These are phyloP conservation scores for Lichina pygmaea DNA, from an alignment of 495 filamentous ascomycete species.

Conservation along the genomic window DNA sequence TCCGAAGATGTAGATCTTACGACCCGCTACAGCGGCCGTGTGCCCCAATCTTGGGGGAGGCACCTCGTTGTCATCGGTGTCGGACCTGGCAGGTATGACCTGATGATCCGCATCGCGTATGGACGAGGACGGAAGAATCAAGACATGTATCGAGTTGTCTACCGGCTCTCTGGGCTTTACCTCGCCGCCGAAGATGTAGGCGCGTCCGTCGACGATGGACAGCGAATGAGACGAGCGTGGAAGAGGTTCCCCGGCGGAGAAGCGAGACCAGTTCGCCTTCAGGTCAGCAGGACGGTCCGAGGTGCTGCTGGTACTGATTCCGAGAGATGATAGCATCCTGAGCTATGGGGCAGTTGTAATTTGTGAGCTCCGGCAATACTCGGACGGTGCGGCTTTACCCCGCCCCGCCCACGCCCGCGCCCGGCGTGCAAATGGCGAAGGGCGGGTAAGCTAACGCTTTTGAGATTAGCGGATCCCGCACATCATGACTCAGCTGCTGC, in stretches of 20 bases:
- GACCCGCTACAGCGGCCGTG: conserved; percentile 27
- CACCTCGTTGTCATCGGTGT: conserved; percentile 14
- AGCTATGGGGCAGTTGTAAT: too few relatives aligned
- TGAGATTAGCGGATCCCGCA: too few relatives aligned
- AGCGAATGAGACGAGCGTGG: conserved; percentile 44
- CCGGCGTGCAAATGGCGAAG: too few relatives aligned
- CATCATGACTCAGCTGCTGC: too few relatives aligned
- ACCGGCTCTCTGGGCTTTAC: conserved; percentile 21
- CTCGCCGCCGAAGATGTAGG: conserved; percentile 46
- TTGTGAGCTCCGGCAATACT: too few relatives aligned
- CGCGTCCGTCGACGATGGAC: conserved; percentile 33
- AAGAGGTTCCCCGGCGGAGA: conserved; percentile 21
- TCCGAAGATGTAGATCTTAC: conserved; percentile 36
- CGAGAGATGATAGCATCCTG: too few relatives aligned
- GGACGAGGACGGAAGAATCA: conserved; percentile 27
- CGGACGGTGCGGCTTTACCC: too few relatives aligned
- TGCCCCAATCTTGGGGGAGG: conserved; percentile 27
- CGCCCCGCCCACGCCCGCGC: too few relatives aligned
- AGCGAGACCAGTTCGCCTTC: conserved; percentile 30
- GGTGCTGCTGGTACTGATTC: too few relatives aligned
- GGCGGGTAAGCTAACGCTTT: too few relatives aligned
- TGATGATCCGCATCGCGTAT: conserved; percentile 26
- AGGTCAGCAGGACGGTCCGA: conserved; percentile 6
- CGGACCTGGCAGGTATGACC: conserved; percentile 18
- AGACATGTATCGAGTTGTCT: conserved; percentile 41